Evolutionary conservation across 768 basidiomycete species (phyloP), one percentile per base, ranked within the genome.

Genomic region (Lyophyllum semitale): DNA sequence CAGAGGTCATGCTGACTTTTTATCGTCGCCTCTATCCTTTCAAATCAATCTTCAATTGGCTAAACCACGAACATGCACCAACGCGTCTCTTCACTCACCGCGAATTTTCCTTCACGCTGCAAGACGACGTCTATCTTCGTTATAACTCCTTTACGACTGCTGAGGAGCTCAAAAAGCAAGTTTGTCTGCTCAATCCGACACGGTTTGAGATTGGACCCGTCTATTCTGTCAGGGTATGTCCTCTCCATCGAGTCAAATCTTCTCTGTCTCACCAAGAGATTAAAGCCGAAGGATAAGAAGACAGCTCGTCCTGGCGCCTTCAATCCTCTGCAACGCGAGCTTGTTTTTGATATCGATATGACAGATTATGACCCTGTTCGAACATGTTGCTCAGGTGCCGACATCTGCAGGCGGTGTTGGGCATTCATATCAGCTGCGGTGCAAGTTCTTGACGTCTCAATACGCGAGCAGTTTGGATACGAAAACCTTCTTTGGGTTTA

Each of bases 311-410:
- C 75, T 9, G 84, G 84, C 11, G 75, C 87, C n/a, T 87, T 98
- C 61, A 77, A 80, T 41, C 94, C 97, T 0, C 68, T 83, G 30
- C 82, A 84, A 59, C 88, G 97, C 55, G 97, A 98, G 69, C 87
- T 99, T 40, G 96, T 98, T 0, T 97, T 99, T 68, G 97, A 99
- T 84, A 98, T 99, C 68, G 97, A 99, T 73, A 98, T 99, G 97
- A 96, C 97, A 15, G 97, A 99, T 73, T 99, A 98, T 73, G 96
- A 99, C 68, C 78, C 87, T 42, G 84, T 98, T 64, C 87, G 97
- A 45, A 98, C 95, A 0, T 99, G 97, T 72, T 98, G 97, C 74
- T 86, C 87, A 12, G 91, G 84, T 45, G 92, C 94, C 42, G 87
- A 83, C 53, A 96, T 99, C 70, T 99, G 97, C 75, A 82, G 79